A percentile compares a stretch with the other conserved stretches of the same genome.
These are phyloP conservation scores for Xanthoconium purpureum DNA, from an alignment of 768 basidiomycete species.

Conservation along the genomic window DNA sequence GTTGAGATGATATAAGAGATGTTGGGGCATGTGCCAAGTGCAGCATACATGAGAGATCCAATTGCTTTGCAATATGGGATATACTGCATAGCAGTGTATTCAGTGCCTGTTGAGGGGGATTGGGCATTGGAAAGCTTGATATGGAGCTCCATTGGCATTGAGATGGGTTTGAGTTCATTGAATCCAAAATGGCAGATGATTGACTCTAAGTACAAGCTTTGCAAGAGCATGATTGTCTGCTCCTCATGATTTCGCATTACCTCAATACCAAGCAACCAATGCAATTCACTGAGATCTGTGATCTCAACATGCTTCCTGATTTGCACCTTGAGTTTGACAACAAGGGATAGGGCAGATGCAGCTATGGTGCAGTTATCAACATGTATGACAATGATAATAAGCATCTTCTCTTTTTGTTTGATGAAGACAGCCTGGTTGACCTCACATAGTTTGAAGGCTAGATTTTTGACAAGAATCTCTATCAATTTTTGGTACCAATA, in stretches of 20 bases:
- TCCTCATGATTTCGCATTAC: background rate
- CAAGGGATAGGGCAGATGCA: background rate
- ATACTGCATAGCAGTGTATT: too few relatives aligned
- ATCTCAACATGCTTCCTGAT: too few relatives aligned
- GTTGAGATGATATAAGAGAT: background rate
- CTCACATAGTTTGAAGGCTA: too few relatives aligned
- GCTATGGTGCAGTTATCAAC: background rate
- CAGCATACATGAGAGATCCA: background rate
- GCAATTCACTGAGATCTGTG: too few relatives aligned
- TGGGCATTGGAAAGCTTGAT: too few relatives aligned
- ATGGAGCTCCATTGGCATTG: too few relatives aligned
- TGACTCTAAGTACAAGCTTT: constrained; percentile 28
- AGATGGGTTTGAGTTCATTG: background rate
- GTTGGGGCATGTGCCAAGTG: constrained; percentile 9
- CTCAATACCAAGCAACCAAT: constrained; percentile 5
- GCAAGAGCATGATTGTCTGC: background rate
- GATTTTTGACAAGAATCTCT: too few relatives aligned
- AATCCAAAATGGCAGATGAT: constrained; percentile 31
- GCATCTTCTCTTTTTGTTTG: too few relatives aligned
- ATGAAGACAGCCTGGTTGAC: too few relatives aligned
- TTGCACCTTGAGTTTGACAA: too few relatives aligned
- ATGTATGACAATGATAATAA: background rate
- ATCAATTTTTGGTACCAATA: too few relatives aligned
- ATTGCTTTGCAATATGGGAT: background rate
- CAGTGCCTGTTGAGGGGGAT: too few relatives aligned